phyloP scores from a whole-genome alignment of 2,329 filamentous ascomycete genomes.

The Pseudovirgaria hyperparasitica region DNA sequence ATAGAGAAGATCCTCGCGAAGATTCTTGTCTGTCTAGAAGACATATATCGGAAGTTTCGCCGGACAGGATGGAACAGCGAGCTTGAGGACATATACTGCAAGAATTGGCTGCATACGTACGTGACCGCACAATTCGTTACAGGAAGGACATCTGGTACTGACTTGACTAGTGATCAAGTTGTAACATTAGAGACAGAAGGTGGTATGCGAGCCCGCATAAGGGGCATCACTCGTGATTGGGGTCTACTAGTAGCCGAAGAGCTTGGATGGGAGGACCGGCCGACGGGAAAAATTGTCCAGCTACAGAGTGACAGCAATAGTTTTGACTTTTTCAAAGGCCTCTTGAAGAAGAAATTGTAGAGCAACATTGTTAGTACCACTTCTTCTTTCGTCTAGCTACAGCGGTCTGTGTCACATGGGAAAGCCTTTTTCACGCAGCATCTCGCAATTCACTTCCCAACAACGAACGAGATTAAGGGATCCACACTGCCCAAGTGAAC shows the following conservation, averaged over 20 bases:
- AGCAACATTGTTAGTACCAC: no score
- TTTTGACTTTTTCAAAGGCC: conserved; percentile 90
- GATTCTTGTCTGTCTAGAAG: conserved; percentile 67
- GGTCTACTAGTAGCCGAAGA: conserved; percentile 79
- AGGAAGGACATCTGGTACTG: conserved; percentile 1
- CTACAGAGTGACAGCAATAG: conserved; percentile 96
- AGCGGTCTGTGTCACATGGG: no score
- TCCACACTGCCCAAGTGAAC: no score
- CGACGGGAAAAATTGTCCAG: conserved; percentile 66
- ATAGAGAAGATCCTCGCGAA: conserved; percentile 72
- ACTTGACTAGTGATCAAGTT: conserved; percentile 32
- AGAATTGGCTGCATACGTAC: conserved; percentile 72
- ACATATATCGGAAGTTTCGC: conserved; percentile 63
- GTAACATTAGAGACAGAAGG: conserved; percentile 71
- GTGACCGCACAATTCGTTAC: conserved; percentile 1
- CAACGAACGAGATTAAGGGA: no score
- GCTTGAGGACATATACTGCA: conserved; percentile 68
- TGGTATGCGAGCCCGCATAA: conserved; percentile 60
- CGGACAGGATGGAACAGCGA: conserved; percentile 58
- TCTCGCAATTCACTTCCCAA: no score
- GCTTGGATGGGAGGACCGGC: conserved; percentile 56
- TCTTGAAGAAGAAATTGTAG: conserved; percentile 70
- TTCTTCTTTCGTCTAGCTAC: no score
- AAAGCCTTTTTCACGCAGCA: no score
- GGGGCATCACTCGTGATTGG: conserved; percentile 87